Percentiles rank a stretch among this genome's conserved stretches.
Evolutionary conservation across 208 protist species (phyloP).

Genomic region (Acanthamoeba sp.): DNA sequence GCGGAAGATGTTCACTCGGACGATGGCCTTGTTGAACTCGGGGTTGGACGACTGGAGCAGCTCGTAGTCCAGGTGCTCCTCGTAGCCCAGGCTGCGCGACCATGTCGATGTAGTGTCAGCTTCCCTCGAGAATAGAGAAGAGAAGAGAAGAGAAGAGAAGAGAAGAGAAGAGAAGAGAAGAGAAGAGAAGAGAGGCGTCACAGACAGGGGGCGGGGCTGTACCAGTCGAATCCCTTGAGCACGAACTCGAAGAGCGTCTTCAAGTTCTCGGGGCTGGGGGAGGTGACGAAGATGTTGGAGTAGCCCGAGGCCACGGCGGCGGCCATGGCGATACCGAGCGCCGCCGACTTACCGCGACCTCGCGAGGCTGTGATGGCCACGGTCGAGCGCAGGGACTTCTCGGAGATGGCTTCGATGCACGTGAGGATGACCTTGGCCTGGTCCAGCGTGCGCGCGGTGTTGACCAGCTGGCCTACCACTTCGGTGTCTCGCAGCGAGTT

Average conservation of each 20-base stretch:
- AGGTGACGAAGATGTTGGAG: conserved; percentile 99
- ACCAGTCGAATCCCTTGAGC: conserved; percentile 95
- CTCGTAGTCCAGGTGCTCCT: conserved; percentile 98
- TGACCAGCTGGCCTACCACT: conserved; percentile 94
- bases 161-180: no score
- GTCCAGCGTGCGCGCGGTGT: conserved; percentile 95
- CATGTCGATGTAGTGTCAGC: no score
- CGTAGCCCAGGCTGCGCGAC: conserved; percentile 94
- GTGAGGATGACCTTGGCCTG: conserved; percentile 97
- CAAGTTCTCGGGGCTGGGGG: conserved; percentile 98
- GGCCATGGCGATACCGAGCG: conserved; percentile 96
- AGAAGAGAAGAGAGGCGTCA: neutral
- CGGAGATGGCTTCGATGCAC: conserved; percentile 98
- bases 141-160: no score
- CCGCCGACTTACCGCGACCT: conserved; percentile 98
- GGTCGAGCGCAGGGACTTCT: conserved; percentile 97
- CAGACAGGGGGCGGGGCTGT: neutral
- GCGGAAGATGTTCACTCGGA: conserved; percentile 98
- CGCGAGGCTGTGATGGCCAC: conserved; percentile 93
- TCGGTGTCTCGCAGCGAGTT: conserved; percentile 86
- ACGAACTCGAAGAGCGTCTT: conserved; percentile 99
- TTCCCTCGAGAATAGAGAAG: conserved; percentile 11
- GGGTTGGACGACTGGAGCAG: conserved; percentile 94
- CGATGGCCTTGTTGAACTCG: conserved; percentile 97
- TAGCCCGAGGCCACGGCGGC: conserved; percentile 97